A percentile compares a stretch with the other conserved stretches of the same genome.
These are phyloP conservation scores for Candida sithepensis DNA, from an alignment of 805 yeast species.

Conservation along the genomic window DNA sequence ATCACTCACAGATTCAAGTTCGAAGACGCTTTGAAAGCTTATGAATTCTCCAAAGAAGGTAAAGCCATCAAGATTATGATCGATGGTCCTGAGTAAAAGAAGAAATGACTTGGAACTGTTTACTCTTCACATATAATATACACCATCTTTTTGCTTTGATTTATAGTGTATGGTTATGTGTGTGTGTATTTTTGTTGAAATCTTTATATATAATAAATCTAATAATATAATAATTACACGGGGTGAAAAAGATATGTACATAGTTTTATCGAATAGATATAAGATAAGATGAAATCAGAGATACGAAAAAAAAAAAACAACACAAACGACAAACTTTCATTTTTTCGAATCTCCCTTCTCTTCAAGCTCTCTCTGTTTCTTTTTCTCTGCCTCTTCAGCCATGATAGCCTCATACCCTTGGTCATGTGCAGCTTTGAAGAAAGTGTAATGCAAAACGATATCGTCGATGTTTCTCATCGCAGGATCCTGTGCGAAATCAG, in stretches of 20 bases:
- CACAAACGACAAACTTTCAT: no score
- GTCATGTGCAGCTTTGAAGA: constrained; percentile 60
- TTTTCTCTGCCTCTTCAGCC: constrained; percentile 15
- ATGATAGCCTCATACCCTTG: constrained; percentile 24
- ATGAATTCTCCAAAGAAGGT: constrained; percentile 65
- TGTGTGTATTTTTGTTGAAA: no score
- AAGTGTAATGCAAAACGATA: constrained; percentile 86
- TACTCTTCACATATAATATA: no score
- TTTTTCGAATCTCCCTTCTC: not conserved
- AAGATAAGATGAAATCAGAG: not conserved
- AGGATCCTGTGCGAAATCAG: constrained; percentile 92
- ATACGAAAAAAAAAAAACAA: not conserved
- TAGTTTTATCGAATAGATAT: no score
- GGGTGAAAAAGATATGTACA: no score
- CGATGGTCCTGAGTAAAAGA: constrained; percentile 59
- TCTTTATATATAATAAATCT: no score
- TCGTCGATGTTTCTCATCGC: constrained; percentile 87
- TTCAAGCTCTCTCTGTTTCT: constrained; percentile 1
- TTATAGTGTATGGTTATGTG: no score
- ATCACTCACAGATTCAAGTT: constrained; percentile 74
- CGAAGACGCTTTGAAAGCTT: constrained; percentile 68
- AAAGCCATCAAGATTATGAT: constrained; percentile 76
- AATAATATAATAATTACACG: no score
- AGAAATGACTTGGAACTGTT: no score
- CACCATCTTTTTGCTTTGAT: no score